Evolutionary conservation across 2,329 filamentous ascomycete species (phyloP).

Genomic region (Trichoderma hamatum): DNA sequence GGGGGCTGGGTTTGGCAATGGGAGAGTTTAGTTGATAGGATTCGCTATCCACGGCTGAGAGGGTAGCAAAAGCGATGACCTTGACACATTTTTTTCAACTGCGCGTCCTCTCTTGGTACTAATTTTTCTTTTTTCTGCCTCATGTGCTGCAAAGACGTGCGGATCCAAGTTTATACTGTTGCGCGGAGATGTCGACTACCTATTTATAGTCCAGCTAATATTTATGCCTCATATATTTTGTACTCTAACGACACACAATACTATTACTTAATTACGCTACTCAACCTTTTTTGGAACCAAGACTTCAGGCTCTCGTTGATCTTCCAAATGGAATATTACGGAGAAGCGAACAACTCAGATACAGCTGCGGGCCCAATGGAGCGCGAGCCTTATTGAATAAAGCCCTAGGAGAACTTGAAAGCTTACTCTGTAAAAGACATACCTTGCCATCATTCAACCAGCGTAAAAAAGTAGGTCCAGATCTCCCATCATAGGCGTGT

Average conservation of each 20-base stretch:
- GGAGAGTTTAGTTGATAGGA: constrained; percentile 2
- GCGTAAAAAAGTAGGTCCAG: background rate
- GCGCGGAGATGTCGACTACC: constrained; percentile 1
- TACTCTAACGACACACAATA: background rate
- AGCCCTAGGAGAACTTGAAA: background rate
- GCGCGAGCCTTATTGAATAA: background rate
- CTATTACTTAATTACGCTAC: background rate
- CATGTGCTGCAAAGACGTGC: background rate
- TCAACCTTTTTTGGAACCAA: background rate
- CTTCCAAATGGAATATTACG: background rate
- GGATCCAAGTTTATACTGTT: background rate
- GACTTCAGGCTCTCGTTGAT: background rate
- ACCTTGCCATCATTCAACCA: background rate
- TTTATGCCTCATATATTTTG: background rate
- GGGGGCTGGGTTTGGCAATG: constrained; percentile 7
- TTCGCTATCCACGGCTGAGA: background rate
- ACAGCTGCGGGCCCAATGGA: background rate
- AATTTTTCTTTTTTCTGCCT: background rate
- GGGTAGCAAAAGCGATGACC: constrained; percentile 12
- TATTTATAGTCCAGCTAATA: background rate
- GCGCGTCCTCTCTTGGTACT: background rate
- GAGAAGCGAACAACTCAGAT: background rate
- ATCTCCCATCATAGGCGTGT: no score
- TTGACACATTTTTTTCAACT: constrained; percentile 1
- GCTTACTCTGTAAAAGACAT: background rate